Percentiles rank a stretch among this genome's conserved stretches.
Conservation (phyloP, 768 basidiomycete genomes). For the Mycena amicta region DNA sequence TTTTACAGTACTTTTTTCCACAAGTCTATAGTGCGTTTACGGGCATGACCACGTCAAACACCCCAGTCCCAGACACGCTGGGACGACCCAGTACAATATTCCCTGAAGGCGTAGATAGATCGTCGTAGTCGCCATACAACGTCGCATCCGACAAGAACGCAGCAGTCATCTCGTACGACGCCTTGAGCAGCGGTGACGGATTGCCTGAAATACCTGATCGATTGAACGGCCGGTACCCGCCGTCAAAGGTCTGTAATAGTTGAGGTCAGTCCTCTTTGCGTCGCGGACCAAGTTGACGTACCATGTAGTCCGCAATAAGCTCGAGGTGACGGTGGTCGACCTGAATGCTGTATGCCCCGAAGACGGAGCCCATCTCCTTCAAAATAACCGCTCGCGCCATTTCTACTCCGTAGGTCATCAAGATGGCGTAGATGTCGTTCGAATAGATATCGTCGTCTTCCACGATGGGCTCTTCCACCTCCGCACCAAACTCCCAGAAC, state of each 20-base stretch:
- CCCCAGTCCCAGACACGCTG: slow-evolving; percentile 89
- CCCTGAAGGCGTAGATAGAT: slow-evolving; percentile 86
- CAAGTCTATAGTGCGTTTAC: slow-evolving; percentile 11
- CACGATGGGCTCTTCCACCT: slow-evolving; percentile 57
- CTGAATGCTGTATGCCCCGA: slow-evolving; percentile 93
- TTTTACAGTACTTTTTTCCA: neutral
- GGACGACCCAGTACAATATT: slow-evolving; percentile 91
- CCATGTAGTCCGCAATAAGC: slow-evolving; percentile 99
- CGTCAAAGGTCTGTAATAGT: slow-evolving; percentile 83
- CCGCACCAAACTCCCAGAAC: slow-evolving; percentile 76
- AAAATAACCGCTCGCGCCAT: slow-evolving; percentile 92
- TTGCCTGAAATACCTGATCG: slow-evolving; percentile 91
- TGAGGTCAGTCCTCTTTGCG: slow-evolving; percentile 4
- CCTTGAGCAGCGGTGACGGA: slow-evolving; percentile 95
- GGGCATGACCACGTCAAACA: slow-evolving; percentile 84
- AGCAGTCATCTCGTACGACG: slow-evolving; percentile 95
- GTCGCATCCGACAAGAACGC: slow-evolving; percentile 94
- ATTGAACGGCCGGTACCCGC: slow-evolving; percentile 98
- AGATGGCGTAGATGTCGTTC: slow-evolving; percentile 91
- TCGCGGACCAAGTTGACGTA: slow-evolving; percentile 38
- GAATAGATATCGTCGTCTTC: slow-evolving; percentile 85
- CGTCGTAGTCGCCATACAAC: slow-evolving; percentile 93
- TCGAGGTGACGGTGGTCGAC: slow-evolving; percentile 94
- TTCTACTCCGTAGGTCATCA: slow-evolving; percentile 95
- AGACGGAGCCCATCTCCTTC: slow-evolving; percentile 88